Evolutionary conservation across 2,329 filamentous ascomycete species (phyloP), one percentile per base, ranked within the genome.

Genomic region (Cordyceps javanica): DNA sequence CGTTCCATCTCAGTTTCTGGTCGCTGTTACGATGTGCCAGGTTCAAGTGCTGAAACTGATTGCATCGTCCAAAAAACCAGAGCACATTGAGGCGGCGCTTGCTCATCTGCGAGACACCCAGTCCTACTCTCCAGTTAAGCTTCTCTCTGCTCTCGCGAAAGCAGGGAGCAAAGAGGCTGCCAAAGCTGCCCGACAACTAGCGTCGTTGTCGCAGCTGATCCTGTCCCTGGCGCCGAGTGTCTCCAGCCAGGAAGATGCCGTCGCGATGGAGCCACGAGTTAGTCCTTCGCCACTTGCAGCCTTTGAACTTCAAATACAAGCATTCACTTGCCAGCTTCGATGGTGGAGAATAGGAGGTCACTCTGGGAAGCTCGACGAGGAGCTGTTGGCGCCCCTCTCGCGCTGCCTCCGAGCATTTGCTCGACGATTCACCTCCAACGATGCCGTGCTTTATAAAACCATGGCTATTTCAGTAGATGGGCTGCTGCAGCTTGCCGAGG

Each of bases 291-390:
- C 88, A 1, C 72, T 77, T 23, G 69, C 75, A 2, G 81, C 82
- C 1, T 79, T 91, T 51, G 78, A 82, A 60, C 68, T 91, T 1
- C 88, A 91, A 63, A 72, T 77, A 1, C 69, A 89, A 1, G 87
- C 84, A 10, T 77, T 92, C 39, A 76, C 78, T 25, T 74, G 80
- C 8, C 80, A 87, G 30, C 70, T 86, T n/a, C 72, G 75, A 42
- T 89, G 84, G 80, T 91, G 88, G 87, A 75, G 71, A 42, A 65
- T 90, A 58, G 80, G 80, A 7, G 76, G 78, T 2, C 85, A 89
- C 63, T 69, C 79, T 59, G 81, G 80, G 1, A 79, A 87, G 58
- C 67, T 80, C 5, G 80, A 85, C 36, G 85, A 83, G 58, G 87
- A 91, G 14, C 69, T 91, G 7, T 65, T 87, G n/a, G 75, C 82